Evolutionary conservation across 495 filamentous ascomycete genomes (phyloP).

Genomic region (Aspergillus ostianus): DNA sequence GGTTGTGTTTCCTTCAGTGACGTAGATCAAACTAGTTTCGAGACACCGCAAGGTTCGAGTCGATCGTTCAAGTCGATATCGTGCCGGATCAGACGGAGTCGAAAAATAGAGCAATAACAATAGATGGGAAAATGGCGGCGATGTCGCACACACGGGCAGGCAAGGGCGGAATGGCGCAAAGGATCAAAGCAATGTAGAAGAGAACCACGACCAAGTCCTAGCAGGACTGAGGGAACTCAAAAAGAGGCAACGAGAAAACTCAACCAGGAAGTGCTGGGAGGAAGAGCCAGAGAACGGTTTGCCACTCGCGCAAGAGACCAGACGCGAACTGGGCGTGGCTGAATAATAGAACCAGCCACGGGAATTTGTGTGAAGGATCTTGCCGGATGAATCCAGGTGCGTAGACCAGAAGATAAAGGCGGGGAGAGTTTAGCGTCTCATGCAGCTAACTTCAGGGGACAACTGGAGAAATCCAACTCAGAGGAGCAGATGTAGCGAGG

Average conservation of each 20-base stretch:
- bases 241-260: conserved; percentile 29
- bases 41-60: not conserved
- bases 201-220: conserved; percentile 13
- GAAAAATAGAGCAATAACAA: not conserved
- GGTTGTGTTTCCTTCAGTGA: not conserved
- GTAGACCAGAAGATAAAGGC: conserved; percentile 7
- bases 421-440: not conserved
- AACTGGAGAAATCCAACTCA: not conserved
- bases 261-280: conserved; percentile 12
- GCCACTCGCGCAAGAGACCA: conserved; percentile 30
- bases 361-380: conserved; percentile 5
- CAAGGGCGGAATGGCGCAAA: not conserved
- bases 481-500: not conserved
- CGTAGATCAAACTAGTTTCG: not conserved
- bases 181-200: conserved; percentile 7
- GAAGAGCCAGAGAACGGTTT: conserved; percentile 41
- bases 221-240: conserved; percentile 19
- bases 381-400: conserved; percentile 4
- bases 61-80: not conserved
- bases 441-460: too few relatives aligned
- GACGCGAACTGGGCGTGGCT: conserved; percentile 20
- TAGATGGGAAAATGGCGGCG: not conserved
- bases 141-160: not conserved
- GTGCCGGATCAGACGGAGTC: not conserved
- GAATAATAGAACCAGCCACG: conserved; percentile 20